These are phyloP conservation scores for Plasmodium blacklocki DNA, from an alignment of 169 alveolate species.

Conservation along the genomic window DNA sequence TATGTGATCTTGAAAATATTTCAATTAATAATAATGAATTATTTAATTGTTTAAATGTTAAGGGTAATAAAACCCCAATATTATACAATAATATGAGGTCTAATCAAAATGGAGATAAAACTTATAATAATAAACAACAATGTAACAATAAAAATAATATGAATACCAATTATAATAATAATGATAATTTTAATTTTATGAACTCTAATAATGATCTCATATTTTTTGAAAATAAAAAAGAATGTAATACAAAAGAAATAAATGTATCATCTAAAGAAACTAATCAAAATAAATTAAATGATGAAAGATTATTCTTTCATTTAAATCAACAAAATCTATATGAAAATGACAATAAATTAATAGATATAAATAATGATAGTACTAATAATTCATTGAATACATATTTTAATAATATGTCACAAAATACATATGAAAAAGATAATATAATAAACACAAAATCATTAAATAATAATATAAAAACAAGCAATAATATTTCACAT, in stretches of 20 bases:
- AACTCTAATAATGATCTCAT: not conserved
- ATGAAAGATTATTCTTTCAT: not conserved
- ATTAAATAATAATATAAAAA: not conserved
- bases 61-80: not conserved
- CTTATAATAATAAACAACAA: too few relatives aligned
- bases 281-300: conserved; percentile 3
- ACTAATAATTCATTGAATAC: not conserved
- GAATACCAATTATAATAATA: too few relatives aligned
- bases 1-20: conserved; percentile 1
- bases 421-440: not conserved
- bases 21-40: conserved; percentile 12
- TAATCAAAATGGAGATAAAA: too few relatives aligned
- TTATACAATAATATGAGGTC: too few relatives aligned
- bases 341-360: not conserved
- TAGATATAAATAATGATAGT: conserved; percentile 8
- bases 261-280: not conserved
- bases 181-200: too few relatives aligned
- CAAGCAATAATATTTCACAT: not conserved
- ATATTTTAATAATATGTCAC: not conserved
- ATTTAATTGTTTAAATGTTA: conserved; percentile 53
- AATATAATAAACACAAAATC: not conserved
- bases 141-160: too few relatives aligned
- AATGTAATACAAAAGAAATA: not conserved
- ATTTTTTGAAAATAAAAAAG: conserved; percentile 19
- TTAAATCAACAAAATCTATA: too few relatives aligned